Evolutionary conservation across 1,139 yeast genomes (phyloP).

Genomic region (Suhomyces yuchorum): DNA sequence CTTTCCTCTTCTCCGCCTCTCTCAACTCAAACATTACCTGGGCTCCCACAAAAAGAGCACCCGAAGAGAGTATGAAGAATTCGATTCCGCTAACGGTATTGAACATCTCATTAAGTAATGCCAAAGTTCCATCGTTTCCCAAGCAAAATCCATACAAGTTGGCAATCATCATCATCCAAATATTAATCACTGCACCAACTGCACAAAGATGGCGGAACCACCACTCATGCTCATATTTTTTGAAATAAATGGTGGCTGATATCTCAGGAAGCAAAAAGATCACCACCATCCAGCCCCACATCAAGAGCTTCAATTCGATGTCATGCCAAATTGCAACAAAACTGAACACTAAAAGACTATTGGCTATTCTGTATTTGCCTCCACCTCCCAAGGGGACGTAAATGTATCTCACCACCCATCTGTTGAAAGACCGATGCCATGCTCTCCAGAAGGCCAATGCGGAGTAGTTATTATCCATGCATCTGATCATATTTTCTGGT

Average conservation of each 20-base stretch:
- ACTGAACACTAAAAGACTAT: conserved; percentile 85
- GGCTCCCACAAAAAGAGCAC: conserved; percentile 74
- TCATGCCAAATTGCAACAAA: conserved; percentile 99
- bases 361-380: conserved; percentile 62
- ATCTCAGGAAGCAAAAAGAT: conserved; percentile 88
- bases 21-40: conserved; percentile 96
- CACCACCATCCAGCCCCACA: conserved; percentile 97
- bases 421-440: conserved; percentile 94
- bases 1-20: conserved; percentile 80
- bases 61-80: conserved; percentile 66
- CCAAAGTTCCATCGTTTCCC: conserved; percentile 80
- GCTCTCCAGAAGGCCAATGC: conserved; percentile 97
- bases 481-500: conserved; percentile 96
- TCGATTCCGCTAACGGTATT: conserved; percentile 66
- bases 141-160: conserved; percentile 93
- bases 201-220: conserved; percentile 87
- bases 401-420: conserved; percentile 82
- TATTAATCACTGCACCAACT: conserved; percentile 81
- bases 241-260: conserved; percentile 52
- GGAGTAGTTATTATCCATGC: conserved; percentile 92
- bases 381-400: conserved; percentile 91
- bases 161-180: conserved; percentile 99
- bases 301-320: conserved; percentile 75
- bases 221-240: conserved; percentile 48
- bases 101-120: conserved; percentile 69